Evolutionary conservation across 2,329 filamentous ascomycete genomes (phyloP).

Genomic region (Fusarium torreyae): DNA sequence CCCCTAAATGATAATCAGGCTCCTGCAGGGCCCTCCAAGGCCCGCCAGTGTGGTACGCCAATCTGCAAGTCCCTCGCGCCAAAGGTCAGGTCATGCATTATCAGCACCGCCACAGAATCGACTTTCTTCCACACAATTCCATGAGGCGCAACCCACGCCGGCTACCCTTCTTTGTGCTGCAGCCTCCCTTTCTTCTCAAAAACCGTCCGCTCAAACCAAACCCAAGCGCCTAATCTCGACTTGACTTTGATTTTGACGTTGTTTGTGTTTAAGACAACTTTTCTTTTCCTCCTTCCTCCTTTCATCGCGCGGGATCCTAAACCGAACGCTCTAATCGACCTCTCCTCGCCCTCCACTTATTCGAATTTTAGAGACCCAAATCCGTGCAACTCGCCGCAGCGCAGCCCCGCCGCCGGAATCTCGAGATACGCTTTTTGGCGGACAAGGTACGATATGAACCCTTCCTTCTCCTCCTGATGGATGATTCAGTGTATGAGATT

Average conservation of each 20-base stretch:
- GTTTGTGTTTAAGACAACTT: constrained; percentile 41
- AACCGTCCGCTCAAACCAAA: constrained; percentile 45
- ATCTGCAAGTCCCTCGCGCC: constrained; percentile 19
- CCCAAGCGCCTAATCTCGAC: constrained; percentile 43
- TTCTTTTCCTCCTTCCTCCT: constrained; percentile 19
- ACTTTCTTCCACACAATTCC: constrained; percentile 61
- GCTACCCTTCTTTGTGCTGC: constrained; percentile 50
- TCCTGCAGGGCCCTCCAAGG: constrained; percentile 7
- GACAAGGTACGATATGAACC: constrained; percentile 47
- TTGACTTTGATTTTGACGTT: constrained; percentile 30
- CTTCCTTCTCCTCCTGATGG: background rate
- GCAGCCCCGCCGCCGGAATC: constrained; percentile 49
- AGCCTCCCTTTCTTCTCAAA: constrained; percentile 53
- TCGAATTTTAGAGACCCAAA: constrained; percentile 44
- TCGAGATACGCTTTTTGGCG: constrained; percentile 45
- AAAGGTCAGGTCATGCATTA: constrained; percentile 50
- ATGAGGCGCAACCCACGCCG: constrained; percentile 57
- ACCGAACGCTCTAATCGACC: constrained; percentile 19
- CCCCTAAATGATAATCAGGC: constrained; percentile 16
- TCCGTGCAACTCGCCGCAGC: constrained; percentile 46
- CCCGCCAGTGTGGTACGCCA: constrained; percentile 26
- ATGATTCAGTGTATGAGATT: background rate
- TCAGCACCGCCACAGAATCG: constrained; percentile 59
- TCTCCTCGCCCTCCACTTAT: constrained; percentile 41
- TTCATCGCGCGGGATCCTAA: constrained; percentile 29